Evolutionary conservation across 2,329 filamentous ascomycete genomes (phyloP).

Genomic region (Neodidymelliopsis sp.): DNA sequence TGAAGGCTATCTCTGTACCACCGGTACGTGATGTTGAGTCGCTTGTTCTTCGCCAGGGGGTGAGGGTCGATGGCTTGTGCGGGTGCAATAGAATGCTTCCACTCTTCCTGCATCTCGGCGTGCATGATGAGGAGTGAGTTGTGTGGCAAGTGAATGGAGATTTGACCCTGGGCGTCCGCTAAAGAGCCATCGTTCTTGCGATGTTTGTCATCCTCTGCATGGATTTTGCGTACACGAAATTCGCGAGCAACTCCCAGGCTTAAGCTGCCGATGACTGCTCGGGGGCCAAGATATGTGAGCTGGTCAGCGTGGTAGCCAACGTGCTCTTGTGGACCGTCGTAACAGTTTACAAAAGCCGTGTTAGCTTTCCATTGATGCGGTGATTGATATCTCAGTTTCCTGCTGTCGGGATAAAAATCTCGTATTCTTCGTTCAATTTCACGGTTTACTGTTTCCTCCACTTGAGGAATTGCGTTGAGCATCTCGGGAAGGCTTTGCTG

Average conservation of each 20-base stretch:
- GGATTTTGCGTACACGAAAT: constrained; percentile 82
- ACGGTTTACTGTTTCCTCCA: constrained; percentile 77
- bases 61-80: constrained; percentile 82
- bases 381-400: constrained; percentile 81
- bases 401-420: constrained; percentile 70
- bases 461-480: constrained; percentile 70
- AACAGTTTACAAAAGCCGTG: constrained; percentile 94
- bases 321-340: constrained; percentile 78
- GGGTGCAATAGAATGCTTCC: constrained; percentile 88
- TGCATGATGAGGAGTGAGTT: constrained; percentile 96
- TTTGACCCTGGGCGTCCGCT: constrained; percentile 78
- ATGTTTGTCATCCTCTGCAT: constrained; percentile 63
- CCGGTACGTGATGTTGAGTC: constrained; percentile 95
- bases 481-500: constrained; percentile 79
- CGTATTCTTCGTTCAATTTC: constrained; percentile 77
- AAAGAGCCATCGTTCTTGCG: constrained; percentile 48
- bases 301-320: constrained; percentile 95
- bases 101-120: constrained; percentile 95
- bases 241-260: constrained; percentile 92
- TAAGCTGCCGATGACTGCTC: constrained; percentile 86
- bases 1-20: constrained; percentile 81
- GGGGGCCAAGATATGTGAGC: constrained; percentile 89
- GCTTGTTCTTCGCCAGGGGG: constrained; percentile 76
- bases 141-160: constrained; percentile 91
- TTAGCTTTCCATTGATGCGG: constrained; percentile 80